Evolutionary conservation across 1,284 basidiomycete species (phyloP), one percentile per base, ranked within the genome.

Genomic region (Kalmanozyma brasiliensis): DNA sequence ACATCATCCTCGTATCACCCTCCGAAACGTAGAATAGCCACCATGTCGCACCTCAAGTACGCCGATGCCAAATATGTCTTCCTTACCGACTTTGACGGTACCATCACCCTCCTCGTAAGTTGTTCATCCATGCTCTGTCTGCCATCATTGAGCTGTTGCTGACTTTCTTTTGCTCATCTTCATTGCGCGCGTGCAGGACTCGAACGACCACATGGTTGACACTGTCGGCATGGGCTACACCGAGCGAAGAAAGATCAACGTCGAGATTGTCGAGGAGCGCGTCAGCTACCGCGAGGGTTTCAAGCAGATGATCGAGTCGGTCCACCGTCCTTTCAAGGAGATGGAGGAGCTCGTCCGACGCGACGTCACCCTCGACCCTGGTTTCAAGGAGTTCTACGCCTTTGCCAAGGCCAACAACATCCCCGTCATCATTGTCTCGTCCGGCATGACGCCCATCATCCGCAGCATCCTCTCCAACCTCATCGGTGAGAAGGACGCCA

Each of bases 161-260:
- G 17, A 41, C 47, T 14, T 45, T 32, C 19, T 10, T 29, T 26
- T 34, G 20, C n/a, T 22, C 37, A n/a, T n/a, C n/a, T n/a, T n/a
- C n/a, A n/a, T n/a, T 37, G 32, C 51, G 11, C n/a, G n/a, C n/a
- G 36, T 36, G 14, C 49, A 67, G 53, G 79, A 81, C 67, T 80
- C 78, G 33, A 81, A 81, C 52, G 79, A 81, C 68, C 77, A 80
- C 74, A 81, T 81, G 79, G 78, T 81, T 58, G 79, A 81, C 67
- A 78, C 73, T 14, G 67, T 73, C 52, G 79, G 79, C 38, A 81
- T 81, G 79, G 79, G 76, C 49, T 81, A 81, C 76, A 70, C 70
- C 23, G 78, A 77, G 59, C 78, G 79, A 33, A 63, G 79, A n/a
- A 80, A 80, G 72, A 60, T 81, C 68, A 80, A 80, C 58, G 79